Conservation (phyloP, 2,329 filamentous ascomycete genomes). For the Cordyceps cateniannulata region DNA sequence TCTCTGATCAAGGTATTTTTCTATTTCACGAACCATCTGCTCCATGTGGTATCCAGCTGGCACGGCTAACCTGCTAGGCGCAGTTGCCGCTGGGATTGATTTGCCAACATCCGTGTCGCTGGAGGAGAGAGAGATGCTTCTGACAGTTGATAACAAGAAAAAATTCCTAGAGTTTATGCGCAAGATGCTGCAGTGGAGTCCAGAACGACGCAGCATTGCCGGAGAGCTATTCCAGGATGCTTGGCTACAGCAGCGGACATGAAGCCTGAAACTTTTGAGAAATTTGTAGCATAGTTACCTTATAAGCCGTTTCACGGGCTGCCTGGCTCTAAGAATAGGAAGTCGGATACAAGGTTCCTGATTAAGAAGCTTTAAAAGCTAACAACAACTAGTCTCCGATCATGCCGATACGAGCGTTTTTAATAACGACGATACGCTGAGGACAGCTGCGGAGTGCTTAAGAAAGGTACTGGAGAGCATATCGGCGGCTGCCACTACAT, state of each 20-base stretch:
- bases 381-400: too few relatives aligned
- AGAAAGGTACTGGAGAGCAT: too few relatives aligned
- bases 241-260: not conserved
- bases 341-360: too few relatives aligned
- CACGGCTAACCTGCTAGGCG: not conserved
- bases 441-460: too few relatives aligned
- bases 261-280: not conserved
- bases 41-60: not conserved
- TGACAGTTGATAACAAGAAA: not conserved
- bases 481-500: too few relatives aligned
- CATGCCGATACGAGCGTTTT: too few relatives aligned
- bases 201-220: not conserved
- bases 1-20: not conserved
- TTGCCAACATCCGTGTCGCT: not conserved
- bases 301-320: too few relatives aligned
- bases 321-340: too few relatives aligned
- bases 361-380: too few relatives aligned
- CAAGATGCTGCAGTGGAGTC: not conserved
- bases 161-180: not conserved
- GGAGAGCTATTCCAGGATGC: not conserved
- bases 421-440: too few relatives aligned
- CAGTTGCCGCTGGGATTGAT: not conserved
- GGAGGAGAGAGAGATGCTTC: not conserved
- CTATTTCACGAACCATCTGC: not conserved
- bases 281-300: not conserved